phyloP scores from a whole-genome alignment of 2,329 filamentous ascomycete genomes.

The Cordyceps militaris region DNA sequence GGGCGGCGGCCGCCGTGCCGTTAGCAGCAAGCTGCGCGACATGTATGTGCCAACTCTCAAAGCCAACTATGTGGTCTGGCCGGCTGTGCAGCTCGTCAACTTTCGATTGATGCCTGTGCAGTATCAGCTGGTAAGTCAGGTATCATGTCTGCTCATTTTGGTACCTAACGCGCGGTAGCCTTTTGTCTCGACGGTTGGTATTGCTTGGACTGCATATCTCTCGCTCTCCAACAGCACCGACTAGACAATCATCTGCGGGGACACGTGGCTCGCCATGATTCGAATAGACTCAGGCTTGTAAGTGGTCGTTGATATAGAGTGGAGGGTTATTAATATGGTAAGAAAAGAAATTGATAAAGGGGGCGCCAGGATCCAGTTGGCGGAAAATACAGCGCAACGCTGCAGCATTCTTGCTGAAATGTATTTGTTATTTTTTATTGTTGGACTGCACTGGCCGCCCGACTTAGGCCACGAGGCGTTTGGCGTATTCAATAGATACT shows the following conservation, averaged over 20 bases:
- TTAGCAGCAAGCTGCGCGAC: conserved; percentile 80
- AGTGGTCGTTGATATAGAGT: not conserved
- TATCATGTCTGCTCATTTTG: conserved; percentile 11
- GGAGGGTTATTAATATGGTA: no score
- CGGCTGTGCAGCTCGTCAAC: conserved; percentile 91
- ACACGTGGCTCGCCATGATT: not conserved
- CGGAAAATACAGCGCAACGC: not conserved
- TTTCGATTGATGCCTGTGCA: conserved; percentile 92
- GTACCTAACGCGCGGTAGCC: conserved; percentile 48
- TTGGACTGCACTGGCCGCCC: not conserved
- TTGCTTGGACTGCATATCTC: conserved; percentile 95
- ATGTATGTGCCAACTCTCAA: conserved; percentile 92
- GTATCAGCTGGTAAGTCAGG: conserved; percentile 80
- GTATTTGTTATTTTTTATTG: not conserved
- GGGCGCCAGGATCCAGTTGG: not conserved
- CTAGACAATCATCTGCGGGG: conserved; percentile 33
- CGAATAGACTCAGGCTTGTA: not conserved
- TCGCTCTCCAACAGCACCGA: conserved; percentile 85
- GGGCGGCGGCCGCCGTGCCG: conserved; percentile 74
- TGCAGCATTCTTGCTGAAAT: not conserved
- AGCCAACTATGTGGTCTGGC: conserved; percentile 94
- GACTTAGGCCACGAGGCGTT: not conserved
- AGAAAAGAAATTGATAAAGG: no score
- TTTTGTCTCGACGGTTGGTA: conserved; percentile 91
- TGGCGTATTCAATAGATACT: not conserved